Evolutionary conservation across 169 alveolate species (phyloP), one percentile per base, ranked within the genome.

Genomic region (Plasmodium berghei): DNA sequence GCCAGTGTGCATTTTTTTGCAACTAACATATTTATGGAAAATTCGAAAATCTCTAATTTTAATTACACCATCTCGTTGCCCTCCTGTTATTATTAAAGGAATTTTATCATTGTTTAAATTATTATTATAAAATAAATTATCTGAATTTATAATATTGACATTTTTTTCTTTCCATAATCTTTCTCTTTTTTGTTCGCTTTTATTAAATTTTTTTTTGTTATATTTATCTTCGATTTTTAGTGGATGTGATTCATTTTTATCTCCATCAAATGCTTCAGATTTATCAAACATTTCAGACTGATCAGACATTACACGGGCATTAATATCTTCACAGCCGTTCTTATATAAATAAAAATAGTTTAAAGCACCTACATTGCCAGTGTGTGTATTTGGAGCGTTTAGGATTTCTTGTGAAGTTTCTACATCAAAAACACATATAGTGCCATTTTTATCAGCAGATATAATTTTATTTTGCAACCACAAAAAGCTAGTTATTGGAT

Each of bases 41-140:
- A 86, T 86, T 45, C 91, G 70, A 70, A 86, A 71, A 63, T 86
- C 91, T 70, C 91, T 69, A 26, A 86, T 71, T 86, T 69, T 70
- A 2, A 86, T 9, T 48, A 46, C 72, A 16, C 91, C 91, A 58
- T 86, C 91, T 34, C 12, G 70, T 49, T 69, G 87, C 10, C 91
- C 91, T 12, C 91, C 91, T 59, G 91, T 86, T 58, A 86, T 49
- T 86, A 86, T 70, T 86, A 86, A 86, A 18, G 91, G 91, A 34
- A 64, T 70, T 72, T 59, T 86, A 3, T 58, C 75, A n/a, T 86
- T 52, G 52, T 71, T 26, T 54, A 71, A 67, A 48, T 59, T 14
- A 18, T 49, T 22, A 46, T 56, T 28, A 14, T 72, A 72, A 48
- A 70, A 54, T 48, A 71, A 61, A 71, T 59, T 48, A 12, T 46